These are phyloP conservation scores for Cladophialophora psammophila DNA, from an alignment of 2,329 filamentous ascomycete species.

Conservation along the genomic window DNA sequence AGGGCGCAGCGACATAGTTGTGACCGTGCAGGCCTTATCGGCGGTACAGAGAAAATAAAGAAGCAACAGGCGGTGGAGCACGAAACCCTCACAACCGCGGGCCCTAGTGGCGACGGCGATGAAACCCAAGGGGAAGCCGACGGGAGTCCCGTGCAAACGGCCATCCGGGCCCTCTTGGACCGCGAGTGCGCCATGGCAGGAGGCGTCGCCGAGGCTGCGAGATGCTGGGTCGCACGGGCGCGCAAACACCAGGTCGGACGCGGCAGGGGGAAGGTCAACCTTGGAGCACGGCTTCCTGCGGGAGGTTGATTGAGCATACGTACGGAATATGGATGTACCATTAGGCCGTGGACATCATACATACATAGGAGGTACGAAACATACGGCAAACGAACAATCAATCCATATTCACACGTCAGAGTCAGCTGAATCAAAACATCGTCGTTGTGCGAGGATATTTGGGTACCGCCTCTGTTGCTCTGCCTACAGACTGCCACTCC, in stretches of 20 bases:
- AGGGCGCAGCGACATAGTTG: not conserved
- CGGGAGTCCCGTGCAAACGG: constrained; percentile 58
- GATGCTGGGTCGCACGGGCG: constrained; percentile 61
- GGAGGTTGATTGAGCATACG: not conserved
- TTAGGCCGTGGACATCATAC: not conserved
- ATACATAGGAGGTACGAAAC: not conserved
- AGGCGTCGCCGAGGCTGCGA: constrained; percentile 53
- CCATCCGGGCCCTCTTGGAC: constrained; percentile 68
- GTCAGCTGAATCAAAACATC: not conserved
- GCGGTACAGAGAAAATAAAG: too few relatives aligned
- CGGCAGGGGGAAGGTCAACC: constrained; percentile 48
- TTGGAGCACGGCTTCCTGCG: constrained; percentile 20
- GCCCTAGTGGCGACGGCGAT: not conserved
- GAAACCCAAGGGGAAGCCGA: not conserved
- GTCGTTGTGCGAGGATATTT: not conserved
- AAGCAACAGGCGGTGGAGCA: too few relatives aligned
- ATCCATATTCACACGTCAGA: not conserved
- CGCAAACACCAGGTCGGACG: constrained; percentile 56
- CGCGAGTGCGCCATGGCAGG: constrained; percentile 57
- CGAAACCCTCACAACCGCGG: too few relatives aligned
- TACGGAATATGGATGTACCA: not conserved
- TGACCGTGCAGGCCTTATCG: not conserved
- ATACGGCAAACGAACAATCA: not conserved
- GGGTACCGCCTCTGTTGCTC: not conserved
- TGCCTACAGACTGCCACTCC: constrained; percentile 33